Conservation (phyloP, 139 green algal species). For the Diplosphaera chodatii region DNA sequence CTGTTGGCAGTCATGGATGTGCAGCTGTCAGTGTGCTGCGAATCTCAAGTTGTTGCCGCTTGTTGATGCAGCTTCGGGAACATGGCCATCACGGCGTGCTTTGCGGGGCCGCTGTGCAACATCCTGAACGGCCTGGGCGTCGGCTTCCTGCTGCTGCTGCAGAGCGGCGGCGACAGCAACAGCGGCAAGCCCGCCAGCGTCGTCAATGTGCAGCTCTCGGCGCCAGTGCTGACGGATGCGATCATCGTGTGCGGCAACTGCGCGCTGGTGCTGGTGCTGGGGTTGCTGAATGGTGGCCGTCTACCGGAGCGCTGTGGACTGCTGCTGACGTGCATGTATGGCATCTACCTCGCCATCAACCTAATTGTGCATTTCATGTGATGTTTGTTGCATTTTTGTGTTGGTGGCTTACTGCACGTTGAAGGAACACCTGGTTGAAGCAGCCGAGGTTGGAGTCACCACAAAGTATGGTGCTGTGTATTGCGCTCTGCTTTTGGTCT, state of each 20-base stretch:
- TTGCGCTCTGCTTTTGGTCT: too few species aligned
- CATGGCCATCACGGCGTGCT: slow-evolving; percentile 89
- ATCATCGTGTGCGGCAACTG: neutral
- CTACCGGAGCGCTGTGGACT: neutral
- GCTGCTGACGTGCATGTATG: slow-evolving; percentile 6
- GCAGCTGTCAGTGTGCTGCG: too few species aligned
- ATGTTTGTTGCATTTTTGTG: neutral
- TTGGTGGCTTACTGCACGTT: too few species aligned
- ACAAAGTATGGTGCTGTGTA: too few species aligned
- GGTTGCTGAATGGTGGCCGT: neutral
- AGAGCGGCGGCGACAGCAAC: slow-evolving; percentile 2
- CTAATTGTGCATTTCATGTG: neutral
- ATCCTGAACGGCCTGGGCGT: slow-evolving; percentile 68
- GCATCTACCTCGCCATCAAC: slow-evolving; percentile 1
- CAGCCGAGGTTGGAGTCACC: too few species aligned
- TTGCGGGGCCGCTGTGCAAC: slow-evolving; percentile 87
- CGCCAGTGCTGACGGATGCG: neutral
- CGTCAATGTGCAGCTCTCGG: neutral
- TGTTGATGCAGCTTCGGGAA: slow-evolving; percentile 22
- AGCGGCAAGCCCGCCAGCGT: slow-evolving; percentile 10
- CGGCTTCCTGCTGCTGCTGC: slow-evolving; percentile 50
- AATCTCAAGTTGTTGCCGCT: too few species aligned
- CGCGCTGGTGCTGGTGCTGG: neutral
- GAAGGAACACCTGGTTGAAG: too few species aligned
- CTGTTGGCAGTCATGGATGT: too few species aligned